Conservation (phyloP, 2,329 filamentous ascomycete species). For the Exophiala xenobiotica region DNA sequence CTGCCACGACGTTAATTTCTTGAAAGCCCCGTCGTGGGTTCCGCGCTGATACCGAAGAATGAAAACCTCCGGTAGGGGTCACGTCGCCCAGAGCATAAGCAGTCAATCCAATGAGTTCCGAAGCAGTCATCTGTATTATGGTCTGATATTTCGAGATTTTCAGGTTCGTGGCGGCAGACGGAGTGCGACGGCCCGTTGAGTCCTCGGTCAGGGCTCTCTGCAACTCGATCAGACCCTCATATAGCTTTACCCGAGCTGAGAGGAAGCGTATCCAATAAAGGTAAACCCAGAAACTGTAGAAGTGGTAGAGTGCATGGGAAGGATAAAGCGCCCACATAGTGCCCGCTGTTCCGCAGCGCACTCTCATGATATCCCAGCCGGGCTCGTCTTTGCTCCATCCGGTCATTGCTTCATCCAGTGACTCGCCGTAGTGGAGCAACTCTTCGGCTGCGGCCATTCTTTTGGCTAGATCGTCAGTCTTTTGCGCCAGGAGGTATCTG, state of each 20-base stretch:
- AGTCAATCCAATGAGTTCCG: constrained; percentile 27
- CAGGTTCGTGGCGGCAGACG: constrained; percentile 1
- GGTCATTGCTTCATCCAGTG: constrained; percentile 23
- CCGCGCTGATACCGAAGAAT: constrained; percentile 19
- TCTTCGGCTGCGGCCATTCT: not conserved
- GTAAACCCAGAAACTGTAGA: constrained; percentile 30
- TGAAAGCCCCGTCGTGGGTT: constrained; percentile 18
- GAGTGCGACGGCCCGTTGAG: not conserved
- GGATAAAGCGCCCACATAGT: constrained; percentile 30
- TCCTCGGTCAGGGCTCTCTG: constrained; percentile 5
- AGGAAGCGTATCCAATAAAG: constrained; percentile 29
- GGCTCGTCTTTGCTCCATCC: constrained; percentile 28
- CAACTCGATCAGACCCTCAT: constrained; percentile 28
- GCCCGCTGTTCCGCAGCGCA: constrained; percentile 15
- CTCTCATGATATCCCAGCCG: constrained; percentile 28
- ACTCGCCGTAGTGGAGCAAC: constrained; percentile 21
- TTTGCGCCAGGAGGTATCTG: constrained; percentile 16
- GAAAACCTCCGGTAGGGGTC: constrained; percentile 21
- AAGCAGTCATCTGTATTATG: constrained; percentile 21
- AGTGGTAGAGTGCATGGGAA: constrained; percentile 23
- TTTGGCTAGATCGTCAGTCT: not conserved
- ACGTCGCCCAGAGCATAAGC: constrained; percentile 30
- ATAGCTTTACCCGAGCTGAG: constrained; percentile 30
- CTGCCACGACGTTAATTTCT: constrained; percentile 29
- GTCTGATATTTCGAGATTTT: constrained; percentile 19